Percentiles rank a stretch among this genome's conserved stretches.
phyloP scores from a whole-genome alignment of 73 alveolate species.

The Chromera velia region DNA sequence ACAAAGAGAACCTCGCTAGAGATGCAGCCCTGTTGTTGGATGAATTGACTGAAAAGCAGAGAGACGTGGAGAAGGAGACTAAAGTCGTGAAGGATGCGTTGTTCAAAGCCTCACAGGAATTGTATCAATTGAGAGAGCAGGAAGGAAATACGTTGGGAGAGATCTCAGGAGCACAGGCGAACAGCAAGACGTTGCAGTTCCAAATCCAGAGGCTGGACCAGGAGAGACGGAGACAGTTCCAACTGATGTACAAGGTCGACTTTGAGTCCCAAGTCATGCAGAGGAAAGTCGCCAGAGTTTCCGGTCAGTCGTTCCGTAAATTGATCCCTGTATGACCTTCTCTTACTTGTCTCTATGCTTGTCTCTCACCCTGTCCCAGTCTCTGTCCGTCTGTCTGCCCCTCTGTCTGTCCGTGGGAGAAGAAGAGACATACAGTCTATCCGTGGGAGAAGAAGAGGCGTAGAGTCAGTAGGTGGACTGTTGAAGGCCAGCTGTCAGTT shows the following conservation, averaged over 20 bases:
- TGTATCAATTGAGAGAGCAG: constrained; percentile 77
- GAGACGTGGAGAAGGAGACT: constrained; percentile 68
- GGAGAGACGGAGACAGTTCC: constrained; percentile 84
- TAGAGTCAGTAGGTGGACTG: no score
- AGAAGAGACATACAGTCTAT: not conserved
- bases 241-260: constrained; percentile 84
- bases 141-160: constrained; percentile 88
- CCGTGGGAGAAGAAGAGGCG: no score
- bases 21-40: constrained; percentile 16
- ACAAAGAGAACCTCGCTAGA: constrained; percentile 62
- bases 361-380: not conserved
- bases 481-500: no score
- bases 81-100: constrained; percentile 57
- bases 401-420: not conserved
- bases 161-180: constrained; percentile 86
- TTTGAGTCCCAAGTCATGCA: constrained; percentile 92
- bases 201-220: constrained; percentile 81
- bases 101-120: constrained; percentile 82
- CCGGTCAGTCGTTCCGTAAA: not conserved
- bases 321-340: not conserved
- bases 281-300: constrained; percentile 72
- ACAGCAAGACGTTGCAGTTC: constrained; percentile 53
- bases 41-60: constrained; percentile 17
- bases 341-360: not conserved
- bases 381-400: not conserved